Evolutionary conservation across 345 rosid genomes (phyloP), one percentile per base, ranked within the genome.

Genomic region (Dovyalis caffra): DNA sequence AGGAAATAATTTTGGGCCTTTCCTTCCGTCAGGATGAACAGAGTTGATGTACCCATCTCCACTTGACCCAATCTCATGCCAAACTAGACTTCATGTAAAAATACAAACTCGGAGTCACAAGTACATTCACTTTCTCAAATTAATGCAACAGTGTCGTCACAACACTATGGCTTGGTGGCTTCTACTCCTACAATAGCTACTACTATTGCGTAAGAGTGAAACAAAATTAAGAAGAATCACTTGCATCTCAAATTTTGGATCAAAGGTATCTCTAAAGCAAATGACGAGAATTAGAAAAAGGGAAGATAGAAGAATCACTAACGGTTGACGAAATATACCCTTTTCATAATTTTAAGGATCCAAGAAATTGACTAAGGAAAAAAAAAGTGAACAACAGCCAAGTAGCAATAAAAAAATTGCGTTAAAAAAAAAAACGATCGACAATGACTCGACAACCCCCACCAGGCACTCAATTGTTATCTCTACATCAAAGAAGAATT

Each of bases 381-480:
- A 21, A 11, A 67, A 38, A 68, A 63, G 74, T 21, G 8, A 28
- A 57, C 5, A 66, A 23, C 35, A 61, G 40, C 38, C 9, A 64
- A 64, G 15, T 63, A 68, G 4, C 49, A 34, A 33, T 3, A 69
- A 9, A 69, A 8, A 0, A 62, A 29, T 15, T 32, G 35, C 4
- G 10, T 34, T 0, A 20, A 15, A 4, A 40, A 43, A 38, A 35
- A 14, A 8, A 71, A 4, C 11, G n/a, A 21, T 45, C 5, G 60
- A 77, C 61, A 73, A 51, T 34, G 83, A 73, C 78, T 60, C 69
- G 64, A 58, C 71, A 76, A 47, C 74, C 56, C 26, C 67, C 73
- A 68, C 20, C 12, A 6, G 14, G 51, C 78, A 60, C 60, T 68
- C 78, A 57, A 33, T 72, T 65, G 23, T 76, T 72, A 78, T 72